Conservation (phyloP, 1,284 basidiomycete genomes). For the Termitomyces sp. region DNA sequence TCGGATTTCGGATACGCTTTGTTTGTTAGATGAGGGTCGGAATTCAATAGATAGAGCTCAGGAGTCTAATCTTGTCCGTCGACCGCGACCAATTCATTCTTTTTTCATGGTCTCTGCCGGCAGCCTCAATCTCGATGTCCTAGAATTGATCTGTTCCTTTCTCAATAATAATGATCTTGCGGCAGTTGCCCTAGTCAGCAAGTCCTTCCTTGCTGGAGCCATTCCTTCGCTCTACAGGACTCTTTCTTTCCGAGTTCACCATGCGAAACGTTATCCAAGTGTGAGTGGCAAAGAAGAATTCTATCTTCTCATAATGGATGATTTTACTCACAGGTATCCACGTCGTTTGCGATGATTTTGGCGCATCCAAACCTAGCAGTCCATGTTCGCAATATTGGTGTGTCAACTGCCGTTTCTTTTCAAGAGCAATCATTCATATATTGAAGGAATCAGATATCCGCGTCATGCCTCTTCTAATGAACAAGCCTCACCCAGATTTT, state of each 20-base stretch:
- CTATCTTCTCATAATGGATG: background rate
- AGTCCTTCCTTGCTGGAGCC: conserved; percentile 55
- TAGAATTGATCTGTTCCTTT: conserved; percentile 55
- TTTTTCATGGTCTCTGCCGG: conserved; percentile 55
- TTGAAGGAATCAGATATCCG: conserved; percentile 48
- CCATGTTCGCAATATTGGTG: conserved; percentile 59
- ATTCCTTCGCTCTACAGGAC: conserved; percentile 56
- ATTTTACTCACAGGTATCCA: conserved; percentile 27
- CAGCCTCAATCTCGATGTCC: conserved; percentile 64
- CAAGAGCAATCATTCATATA: background rate
- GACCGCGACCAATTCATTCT: background rate
- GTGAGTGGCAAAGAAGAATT: conserved; percentile 26
- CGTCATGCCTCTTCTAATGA: conserved; percentile 27
- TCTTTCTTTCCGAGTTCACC: conserved; percentile 45
- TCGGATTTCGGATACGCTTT: background rate
- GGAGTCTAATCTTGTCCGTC: background rate
- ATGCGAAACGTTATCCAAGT: conserved; percentile 50
- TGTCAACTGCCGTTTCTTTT: conserved; percentile 12
- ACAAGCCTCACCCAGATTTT: conserved; percentile 41
- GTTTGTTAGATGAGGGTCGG: background rate
- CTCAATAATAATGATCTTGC: conserved; percentile 52
- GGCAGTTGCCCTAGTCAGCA: conserved; percentile 54
- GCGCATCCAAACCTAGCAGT: conserved; percentile 46
- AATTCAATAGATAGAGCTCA: background rate
- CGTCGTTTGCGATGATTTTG: conserved; percentile 55